Conservation (phyloP, 202 grass and related monocot genomes). For the Bolboschoenoplectus hybrid region DNA sequence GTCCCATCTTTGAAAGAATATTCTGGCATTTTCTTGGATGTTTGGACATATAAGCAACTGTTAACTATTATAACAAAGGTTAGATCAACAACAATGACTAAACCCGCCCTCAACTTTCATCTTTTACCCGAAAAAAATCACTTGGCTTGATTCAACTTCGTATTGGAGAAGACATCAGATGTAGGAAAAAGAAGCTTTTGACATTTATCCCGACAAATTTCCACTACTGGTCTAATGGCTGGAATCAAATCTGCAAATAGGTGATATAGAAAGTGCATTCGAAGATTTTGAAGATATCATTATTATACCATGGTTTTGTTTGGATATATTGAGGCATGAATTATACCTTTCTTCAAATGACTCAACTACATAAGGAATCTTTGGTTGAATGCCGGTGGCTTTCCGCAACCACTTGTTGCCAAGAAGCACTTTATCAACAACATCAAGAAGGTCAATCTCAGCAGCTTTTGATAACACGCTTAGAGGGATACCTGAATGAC, state of each 20-base stretch:
- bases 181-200: not conserved
- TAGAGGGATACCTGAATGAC: conserved; percentile 80
- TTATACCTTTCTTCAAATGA: conserved; percentile 94
- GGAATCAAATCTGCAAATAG: not conserved
- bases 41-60: not conserved
- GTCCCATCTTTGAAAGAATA: not conserved
- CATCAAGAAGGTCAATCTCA: conserved; percentile 83
- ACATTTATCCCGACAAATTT: not conserved
- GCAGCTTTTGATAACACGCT: conserved; percentile 79
- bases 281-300: not conserved
- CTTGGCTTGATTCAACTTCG: not conserved
- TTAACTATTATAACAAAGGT: conserved; percentile 3
- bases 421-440: conserved; percentile 79
- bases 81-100: not conserved
- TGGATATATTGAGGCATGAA: conserved; percentile 24
- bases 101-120: not conserved
- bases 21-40: not conserved
- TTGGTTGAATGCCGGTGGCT: conserved; percentile 83
- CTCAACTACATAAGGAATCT: conserved; percentile 86
- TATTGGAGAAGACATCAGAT: not conserved
- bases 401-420: conserved; percentile 97
- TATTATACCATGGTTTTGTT: conserved; percentile 11
- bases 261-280: not conserved
- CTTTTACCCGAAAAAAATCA: not conserved
- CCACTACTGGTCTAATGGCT: not conserved